These are phyloP conservation scores for Boletus sp. DNA, from an alignment of 768 basidiomycete genomes.

Conservation along the genomic window DNA sequence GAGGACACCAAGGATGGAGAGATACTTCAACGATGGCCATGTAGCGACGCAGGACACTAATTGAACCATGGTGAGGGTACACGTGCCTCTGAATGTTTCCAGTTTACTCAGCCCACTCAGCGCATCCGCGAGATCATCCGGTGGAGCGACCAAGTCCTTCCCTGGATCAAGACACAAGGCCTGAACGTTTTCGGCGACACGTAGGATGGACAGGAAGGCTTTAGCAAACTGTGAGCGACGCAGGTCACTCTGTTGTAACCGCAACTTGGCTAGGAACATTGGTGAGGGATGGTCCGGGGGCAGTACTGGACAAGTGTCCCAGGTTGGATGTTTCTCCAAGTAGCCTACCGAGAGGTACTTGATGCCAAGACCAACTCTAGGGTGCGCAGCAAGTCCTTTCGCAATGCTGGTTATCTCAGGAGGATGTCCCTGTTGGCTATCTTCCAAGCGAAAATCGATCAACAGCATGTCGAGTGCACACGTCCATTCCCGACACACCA, in stretches of 20 bases:
- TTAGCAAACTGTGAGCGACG: background rate
- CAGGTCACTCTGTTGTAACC: background rate
- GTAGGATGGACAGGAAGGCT: constrained; percentile 3
- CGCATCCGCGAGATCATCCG: background rate
- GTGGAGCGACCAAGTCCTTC: background rate
- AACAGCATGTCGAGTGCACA: constrained; percentile 10
- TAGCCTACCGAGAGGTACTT: constrained; percentile 7
- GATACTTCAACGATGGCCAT: constrained; percentile 9
- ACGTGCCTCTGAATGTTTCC: background rate
- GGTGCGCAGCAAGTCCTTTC: background rate
- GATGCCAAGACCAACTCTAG: constrained; percentile 5
- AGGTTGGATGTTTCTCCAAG: constrained; percentile 4
- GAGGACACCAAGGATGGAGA: background rate
- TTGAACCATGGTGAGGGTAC: background rate
- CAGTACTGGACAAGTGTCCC: background rate
- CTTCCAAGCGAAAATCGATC: constrained; percentile 6
- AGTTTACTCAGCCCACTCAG: background rate
- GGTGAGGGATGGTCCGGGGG: background rate
- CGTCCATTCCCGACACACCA: constrained; percentile 10
- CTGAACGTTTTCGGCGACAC: background rate
- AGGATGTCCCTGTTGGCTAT: background rate
- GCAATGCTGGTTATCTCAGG: constrained; percentile 7
- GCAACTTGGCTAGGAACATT: background rate
- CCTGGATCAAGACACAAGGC: background rate
- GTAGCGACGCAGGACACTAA: constrained; percentile 1